Evolutionary conservation across 768 basidiomycete genomes (phyloP), one percentile per base, ranked within the genome.

Genomic region (Holtermanniella nyarrowii): DNA sequence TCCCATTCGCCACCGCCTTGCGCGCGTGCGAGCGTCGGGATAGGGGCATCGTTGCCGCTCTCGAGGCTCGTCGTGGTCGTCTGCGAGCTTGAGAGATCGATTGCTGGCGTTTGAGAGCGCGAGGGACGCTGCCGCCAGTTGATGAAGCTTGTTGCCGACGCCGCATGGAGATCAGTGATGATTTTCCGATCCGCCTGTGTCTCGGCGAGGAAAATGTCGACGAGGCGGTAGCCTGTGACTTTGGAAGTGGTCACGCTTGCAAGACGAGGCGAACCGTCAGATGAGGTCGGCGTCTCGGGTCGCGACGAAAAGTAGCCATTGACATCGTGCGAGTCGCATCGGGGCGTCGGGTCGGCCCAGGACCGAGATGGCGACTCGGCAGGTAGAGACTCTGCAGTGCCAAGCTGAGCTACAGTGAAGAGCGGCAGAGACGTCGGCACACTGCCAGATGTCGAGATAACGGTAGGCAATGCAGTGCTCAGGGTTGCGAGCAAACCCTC

Each of bases 1-100:
- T 67, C 65, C 65, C 65, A 67, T 44, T 67, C 65, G 13, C 62
- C 65, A n/a, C 63, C 61, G 3, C 60, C 65, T 16, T 57, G 48
- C 2, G 60, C 60, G 21, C 60, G 21, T 0, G 60, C 65, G 3
- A 66, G 58, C 10, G 65, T 66, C 5, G 65, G 65, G 58, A 62
- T 60, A 13, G 25, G 20, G 7, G 56, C 44, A 18, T 43, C 48
- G 20, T 26, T 45, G 13, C 47, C 46, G 24, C 48, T 49, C 18
- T 48, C 46, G 4, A 48, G 46, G 14, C 26, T 27, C 14, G 46
- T 26, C 12, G 26, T 26, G 14, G 51, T 49, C 2, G 56, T 58
- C 26, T 50, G 37, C 2, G 56, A 58, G 1, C 52, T 53, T 5
- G 48, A 25, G 31, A 37, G 31, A 16, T 37, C 31, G 16, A 16